phyloP scores from a whole-genome alignment of 108 stramenopile species.

The Schizochytrium sp. region DNA sequence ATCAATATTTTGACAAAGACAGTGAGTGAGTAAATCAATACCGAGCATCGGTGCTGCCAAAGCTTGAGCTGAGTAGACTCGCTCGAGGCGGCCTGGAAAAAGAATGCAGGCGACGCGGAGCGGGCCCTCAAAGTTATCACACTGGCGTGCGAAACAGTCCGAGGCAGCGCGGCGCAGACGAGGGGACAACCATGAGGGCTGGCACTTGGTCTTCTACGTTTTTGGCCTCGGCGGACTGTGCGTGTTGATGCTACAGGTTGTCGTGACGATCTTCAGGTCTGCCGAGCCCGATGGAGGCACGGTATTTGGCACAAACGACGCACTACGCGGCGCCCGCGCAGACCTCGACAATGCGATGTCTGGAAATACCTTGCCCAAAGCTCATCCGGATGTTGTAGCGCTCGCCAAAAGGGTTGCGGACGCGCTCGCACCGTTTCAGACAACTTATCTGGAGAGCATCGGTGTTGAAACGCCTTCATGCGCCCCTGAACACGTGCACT shows the following conservation, averaged over 20 bases:
- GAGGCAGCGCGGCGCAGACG: background rate
- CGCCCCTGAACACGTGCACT: background rate
- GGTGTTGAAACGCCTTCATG: background rate
- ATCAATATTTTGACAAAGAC: too few species aligned
- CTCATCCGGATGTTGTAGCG: constrained; percentile 9
- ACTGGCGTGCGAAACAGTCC: constrained; percentile 5
- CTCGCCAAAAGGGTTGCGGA: background rate
- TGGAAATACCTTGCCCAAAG: background rate
- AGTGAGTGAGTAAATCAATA: too few species aligned
- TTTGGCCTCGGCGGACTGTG: background rate
- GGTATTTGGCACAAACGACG: too few species aligned
- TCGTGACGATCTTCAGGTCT: background rate
- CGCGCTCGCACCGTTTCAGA: constrained; percentile 52
- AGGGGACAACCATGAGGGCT: background rate
- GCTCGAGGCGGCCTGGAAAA: too few species aligned
- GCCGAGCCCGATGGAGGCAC: background rate
- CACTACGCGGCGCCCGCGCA: too few species aligned
- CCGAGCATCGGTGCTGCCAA: too few species aligned
- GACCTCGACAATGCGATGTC: too few species aligned
- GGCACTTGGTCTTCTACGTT: background rate
- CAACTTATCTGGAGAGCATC: constrained; percentile 25
- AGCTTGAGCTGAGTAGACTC: too few species aligned
- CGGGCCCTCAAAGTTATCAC: background rate
- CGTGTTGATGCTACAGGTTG: background rate
- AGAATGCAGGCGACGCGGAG: background rate